Conservation (phyloP, 2,329 filamentous ascomycete species). For the Fusarium solani-melongenae region DNA sequence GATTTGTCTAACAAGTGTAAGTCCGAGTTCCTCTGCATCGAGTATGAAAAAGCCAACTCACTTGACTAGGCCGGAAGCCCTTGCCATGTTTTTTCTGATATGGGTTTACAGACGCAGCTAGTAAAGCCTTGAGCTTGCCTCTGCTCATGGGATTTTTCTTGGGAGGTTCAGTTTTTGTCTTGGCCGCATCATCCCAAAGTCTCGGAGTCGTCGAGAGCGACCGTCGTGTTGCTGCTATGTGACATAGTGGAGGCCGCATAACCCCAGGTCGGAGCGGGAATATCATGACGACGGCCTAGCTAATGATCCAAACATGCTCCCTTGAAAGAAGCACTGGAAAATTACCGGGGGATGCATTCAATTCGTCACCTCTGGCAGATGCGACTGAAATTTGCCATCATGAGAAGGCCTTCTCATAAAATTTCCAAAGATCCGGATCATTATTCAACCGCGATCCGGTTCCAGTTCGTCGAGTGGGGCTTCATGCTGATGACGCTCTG, state of each 20-base stretch:
- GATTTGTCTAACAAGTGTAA: constrained; percentile 41
- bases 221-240: constrained; percentile 35
- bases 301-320: constrained; percentile 31
- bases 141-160: not conserved
- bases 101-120: not conserved
- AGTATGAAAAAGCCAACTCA: constrained; percentile 26
- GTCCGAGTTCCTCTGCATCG: not conserved
- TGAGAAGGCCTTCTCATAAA: constrained; percentile 24
- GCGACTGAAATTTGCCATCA: constrained; percentile 26
- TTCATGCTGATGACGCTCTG: constrained; percentile 35
- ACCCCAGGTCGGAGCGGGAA: constrained; percentile 42
- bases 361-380: not conserved
- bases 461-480: constrained; percentile 30
- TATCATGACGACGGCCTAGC: constrained; percentile 44
- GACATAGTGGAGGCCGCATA: constrained; percentile 36
- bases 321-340: not conserved
- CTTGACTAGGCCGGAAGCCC: constrained; percentile 38
- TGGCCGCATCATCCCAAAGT: not conserved
- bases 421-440: constrained; percentile 38
- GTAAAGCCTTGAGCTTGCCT: not conserved
- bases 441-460: constrained; percentile 28
- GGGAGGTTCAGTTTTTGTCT: not conserved
- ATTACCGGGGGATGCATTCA: constrained; percentile 7
- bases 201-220: constrained; percentile 41
- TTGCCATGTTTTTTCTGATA: constrained; percentile 1